Evolutionary conservation across 2,329 filamentous ascomycete genomes (phyloP), one percentile per base, ranked within the genome.

Genomic region (Cytospora paraplurivora): DNA sequence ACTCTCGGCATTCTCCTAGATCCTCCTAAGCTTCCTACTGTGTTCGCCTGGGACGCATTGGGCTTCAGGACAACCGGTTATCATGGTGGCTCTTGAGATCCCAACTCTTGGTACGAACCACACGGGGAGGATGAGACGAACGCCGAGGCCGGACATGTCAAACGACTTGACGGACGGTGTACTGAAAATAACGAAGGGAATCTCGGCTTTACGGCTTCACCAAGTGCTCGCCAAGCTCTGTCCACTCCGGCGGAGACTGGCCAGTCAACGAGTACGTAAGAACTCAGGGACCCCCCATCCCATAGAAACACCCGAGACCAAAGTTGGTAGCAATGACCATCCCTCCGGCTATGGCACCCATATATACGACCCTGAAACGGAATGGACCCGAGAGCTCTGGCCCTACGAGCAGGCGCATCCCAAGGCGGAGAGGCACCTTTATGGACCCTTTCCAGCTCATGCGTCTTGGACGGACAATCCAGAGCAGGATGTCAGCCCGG

Each of bases 401-500:
- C 75, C 79, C 1, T 87, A 86, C 65, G 82, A 87, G 63, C 68
- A 78, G 13, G 80, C 81, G 0, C 75, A 79, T 64, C 76, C 77
- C 62, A 85, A 83, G 70, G 69, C 85, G 35, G 81, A 83, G 17
- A 76, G 77, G 54, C 81, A 84, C 64, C 76, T 83, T 34, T 78
- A 80, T 65, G 80, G 82, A 0, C 79, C 81, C 1, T 78, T 81
- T 7, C 81, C 82, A 5, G 76, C 77, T 10, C 84, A 84, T 68
- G 75, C 75, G 0, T 80, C 80, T n/a, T 73, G 71, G 13, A 70
- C 71, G 56, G 73, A 72, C 37, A 75, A 79, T 69, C 71, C 73
- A 35, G 68, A 72, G 34, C 71, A 76, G 35, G 74, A 78, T 38
- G 59, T 74, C 33, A 76, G 71, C 61, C 68, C 69, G 7, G 34